Base-by-base conservation (phyloP, 2,329 filamentous ascomycete genomes). In the Aspergillus thermomutatus region DNA sequence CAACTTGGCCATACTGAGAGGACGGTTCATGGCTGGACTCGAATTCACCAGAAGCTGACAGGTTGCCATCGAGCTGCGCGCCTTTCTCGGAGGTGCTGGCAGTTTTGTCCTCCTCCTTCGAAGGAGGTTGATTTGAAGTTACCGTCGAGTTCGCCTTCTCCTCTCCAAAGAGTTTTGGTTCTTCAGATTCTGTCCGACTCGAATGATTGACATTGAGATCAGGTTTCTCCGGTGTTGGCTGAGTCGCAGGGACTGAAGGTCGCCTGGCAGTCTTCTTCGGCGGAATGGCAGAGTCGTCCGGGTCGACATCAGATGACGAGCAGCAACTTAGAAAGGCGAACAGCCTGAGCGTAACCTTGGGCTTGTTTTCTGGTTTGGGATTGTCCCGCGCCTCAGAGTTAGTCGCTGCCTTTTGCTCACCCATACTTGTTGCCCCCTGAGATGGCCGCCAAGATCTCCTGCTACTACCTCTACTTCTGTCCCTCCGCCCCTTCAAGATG, bases 391-490 rank as follows among this genome's bases (percentile, higher is more conserved):
- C 60, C 43, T 75, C 70, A 21, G 73, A 66, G 17, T 56, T 62
- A n/a, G 67, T 65, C 47, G 67, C 62, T 50, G 61, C 58, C 50
- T 73, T 74, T 21, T 72, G 62, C 58, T 71, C 66, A 52, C 71
- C 69, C 53, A 61, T 66, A 54, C 66, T 71, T 45, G 69, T 63
- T 48, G 66, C 63, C 51, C 72, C 67, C 54, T 72, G 69, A 40
- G 72, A 72, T 55, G 70, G 61, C 55, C 70, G 71, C 62, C 72
- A 75, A 55, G 74, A 74, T 56, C 71, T 67, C 60, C 70, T 70
- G 59, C 74, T 86, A 76, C 86, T 90, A 64, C 84, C 85, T 60
- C 84, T 81, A 75, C 87, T 90, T 65, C 85, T 84, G 75, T 88
- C 88, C 67, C 85, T 80, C 66, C 83, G 82, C 63, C 82, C 79